Evolutionary conservation across 345 rosid genomes (phyloP).

Genomic region (Pelargonium nanum): DNA sequence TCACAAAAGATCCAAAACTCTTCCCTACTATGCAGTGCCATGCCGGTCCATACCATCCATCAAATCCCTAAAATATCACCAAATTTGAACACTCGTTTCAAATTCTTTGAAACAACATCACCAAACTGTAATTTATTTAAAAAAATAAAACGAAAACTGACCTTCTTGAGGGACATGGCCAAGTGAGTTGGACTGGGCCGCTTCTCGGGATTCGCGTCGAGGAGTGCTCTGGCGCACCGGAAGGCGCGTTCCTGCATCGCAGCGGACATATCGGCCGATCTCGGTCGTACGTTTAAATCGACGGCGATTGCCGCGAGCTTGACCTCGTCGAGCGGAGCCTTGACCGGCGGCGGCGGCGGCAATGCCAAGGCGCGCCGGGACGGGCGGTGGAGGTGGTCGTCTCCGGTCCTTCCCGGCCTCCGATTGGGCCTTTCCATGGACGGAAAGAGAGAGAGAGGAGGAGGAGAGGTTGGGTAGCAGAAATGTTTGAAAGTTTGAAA

Average conservation of each 20-base stretch:
- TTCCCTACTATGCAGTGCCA: slow-evolving; percentile 47
- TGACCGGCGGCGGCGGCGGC: slow-evolving; percentile 7
- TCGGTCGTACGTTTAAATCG: slow-evolving; percentile 38
- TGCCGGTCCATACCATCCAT: slow-evolving; percentile 27
- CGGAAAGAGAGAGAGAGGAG: not conserved
- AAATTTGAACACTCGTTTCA: too few species aligned
- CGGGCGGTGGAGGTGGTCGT: slow-evolving; percentile 5
- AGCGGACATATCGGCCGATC: slow-evolving; percentile 42
- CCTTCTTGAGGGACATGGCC: slow-evolving; percentile 43
- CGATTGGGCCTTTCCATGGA: slow-evolving; percentile 17
- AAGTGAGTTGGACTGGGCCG: slow-evolving; percentile 24
- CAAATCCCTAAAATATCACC: slow-evolving; percentile 24
- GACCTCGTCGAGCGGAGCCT: slow-evolving; percentile 16
- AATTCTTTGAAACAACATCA: not conserved
- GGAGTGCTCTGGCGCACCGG: slow-evolving; percentile 22
- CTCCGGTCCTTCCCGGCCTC: slow-evolving; percentile 5
- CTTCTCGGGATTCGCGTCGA: slow-evolving; percentile 18
- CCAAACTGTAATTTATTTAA: not conserved
- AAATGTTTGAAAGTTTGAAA: slow-evolving; percentile 7
- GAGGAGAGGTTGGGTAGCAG: not conserved
- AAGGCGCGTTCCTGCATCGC: slow-evolving; percentile 40
- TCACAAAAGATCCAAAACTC: slow-evolving; percentile 36
- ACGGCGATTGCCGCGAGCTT: slow-evolving; percentile 34
- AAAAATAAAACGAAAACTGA: not conserved
- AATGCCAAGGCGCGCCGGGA: slow-evolving; percentile 13